phyloP scores from a whole-genome alignment of 768 basidiomycete genomes.

The Suillus cothurnatus region DNA sequence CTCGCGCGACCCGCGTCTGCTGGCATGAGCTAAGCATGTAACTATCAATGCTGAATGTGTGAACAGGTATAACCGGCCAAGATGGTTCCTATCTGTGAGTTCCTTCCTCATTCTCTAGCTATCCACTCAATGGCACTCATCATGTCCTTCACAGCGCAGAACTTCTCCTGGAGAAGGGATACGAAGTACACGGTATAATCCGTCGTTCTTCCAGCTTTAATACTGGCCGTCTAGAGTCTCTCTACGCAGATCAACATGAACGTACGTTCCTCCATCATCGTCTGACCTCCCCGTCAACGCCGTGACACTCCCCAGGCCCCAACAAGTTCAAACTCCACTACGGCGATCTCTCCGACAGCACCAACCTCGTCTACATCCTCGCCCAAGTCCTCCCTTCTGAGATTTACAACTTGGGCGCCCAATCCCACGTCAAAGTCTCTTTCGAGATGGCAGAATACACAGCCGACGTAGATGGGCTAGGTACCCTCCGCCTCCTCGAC shows the following conservation, averaged over 20 bases:
- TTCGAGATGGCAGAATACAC: conserved; percentile 99
- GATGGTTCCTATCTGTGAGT: conserved; percentile 93
- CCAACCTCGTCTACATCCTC: conserved; percentile 96
- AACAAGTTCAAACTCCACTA: conserved; percentile 85
- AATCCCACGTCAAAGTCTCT: conserved; percentile 98
- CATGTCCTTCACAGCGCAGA: conserved; percentile 58
- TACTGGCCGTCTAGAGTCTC: conserved; percentile 91
- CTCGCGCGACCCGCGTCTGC: not conserved
- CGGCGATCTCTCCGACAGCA: conserved; percentile 93
- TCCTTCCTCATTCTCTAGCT: not conserved
- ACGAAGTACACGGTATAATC: conserved; percentile 93
- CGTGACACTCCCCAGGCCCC: conserved; percentile 48
- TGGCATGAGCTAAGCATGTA: not conserved
- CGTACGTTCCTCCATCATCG: conserved; percentile 50
- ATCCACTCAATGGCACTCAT: too few species aligned
- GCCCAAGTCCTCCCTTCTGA: conserved; percentile 95
- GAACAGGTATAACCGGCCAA: conserved; percentile 88
- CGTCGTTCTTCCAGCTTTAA: conserved; percentile 98
- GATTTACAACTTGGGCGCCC: conserved; percentile 97
- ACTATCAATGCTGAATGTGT: not conserved
- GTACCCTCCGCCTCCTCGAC: conserved; percentile 93
- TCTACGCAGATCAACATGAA: conserved; percentile 92
- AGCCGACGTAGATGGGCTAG: conserved; percentile 93
- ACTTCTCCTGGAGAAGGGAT: conserved; percentile 82
- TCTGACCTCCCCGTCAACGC: conserved; percentile 1